Evolutionary conservation across 169 alveolate genomes (phyloP).

Genomic region (Plasmodium relictum): DNA sequence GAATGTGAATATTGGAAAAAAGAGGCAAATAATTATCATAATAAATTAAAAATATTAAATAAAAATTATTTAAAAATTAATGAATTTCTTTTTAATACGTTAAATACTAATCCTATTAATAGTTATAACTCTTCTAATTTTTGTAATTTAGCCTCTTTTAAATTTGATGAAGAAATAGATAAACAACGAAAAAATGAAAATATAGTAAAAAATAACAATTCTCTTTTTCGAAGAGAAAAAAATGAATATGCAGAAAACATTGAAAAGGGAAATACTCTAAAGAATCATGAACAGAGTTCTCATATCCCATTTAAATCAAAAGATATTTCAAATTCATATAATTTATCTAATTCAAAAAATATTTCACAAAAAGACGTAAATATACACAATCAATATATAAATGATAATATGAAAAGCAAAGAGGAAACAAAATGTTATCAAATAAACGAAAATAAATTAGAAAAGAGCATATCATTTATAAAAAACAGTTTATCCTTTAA

Average conservation of each 20-base stretch:
- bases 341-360: no score
- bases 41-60: constrained; percentile 29
- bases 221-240: neutral
- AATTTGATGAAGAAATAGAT: constrained; percentile 5
- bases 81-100: constrained; percentile 36
- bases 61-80: constrained; percentile 40
- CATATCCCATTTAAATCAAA: constrained; percentile 6
- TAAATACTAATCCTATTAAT: constrained; percentile 4
- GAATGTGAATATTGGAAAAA: constrained; percentile 54
- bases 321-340: neutral
- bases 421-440: neutral
- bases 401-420: neutral
- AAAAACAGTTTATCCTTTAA: neutral
- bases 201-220: neutral
- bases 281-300: neutral
- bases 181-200: neutral
- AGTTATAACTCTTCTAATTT: neutral
- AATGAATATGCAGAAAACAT: neutral
- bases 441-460: neutral
- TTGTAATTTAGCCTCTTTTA: neutral
- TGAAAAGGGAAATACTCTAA: neutral
- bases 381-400: neutral
- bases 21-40: constrained; percentile 45
- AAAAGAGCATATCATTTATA: neutral
- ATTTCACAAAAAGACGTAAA: neutral